These are phyloP conservation scores for Colletotrichum musicola DNA, from an alignment of 2,329 filamentous ascomycete species.

Conservation along the genomic window DNA sequence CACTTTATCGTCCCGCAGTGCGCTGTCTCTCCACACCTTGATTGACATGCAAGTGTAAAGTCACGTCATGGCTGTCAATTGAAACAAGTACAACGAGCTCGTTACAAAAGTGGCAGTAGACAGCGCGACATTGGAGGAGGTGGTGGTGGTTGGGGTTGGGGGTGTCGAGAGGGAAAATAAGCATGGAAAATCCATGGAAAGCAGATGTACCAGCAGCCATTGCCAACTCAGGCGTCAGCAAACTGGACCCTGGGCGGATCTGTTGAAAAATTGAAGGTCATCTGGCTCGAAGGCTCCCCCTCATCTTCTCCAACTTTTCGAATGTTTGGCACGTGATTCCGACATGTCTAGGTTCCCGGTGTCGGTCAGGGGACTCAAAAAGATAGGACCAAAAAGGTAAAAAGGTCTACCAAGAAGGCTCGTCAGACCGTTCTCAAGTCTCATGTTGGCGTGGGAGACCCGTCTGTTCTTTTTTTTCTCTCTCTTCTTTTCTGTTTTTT, in stretches of 20 bases:
- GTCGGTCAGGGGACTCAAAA: slow-evolving; percentile 5
- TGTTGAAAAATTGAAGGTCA: slow-evolving; percentile 34
- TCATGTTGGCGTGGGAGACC: slow-evolving; percentile 16
- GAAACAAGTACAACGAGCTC: neutral
- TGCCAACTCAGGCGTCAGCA: neutral
- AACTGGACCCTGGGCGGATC: slow-evolving; percentile 32
- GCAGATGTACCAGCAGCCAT: neutral
- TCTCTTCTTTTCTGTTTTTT: slow-evolving; percentile 1
- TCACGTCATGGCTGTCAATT: slow-evolving; percentile 7
- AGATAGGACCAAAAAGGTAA: neutral
- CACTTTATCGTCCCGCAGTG: slow-evolving; percentile 7
- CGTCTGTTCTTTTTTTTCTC: neutral
- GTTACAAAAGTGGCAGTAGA: neutral
- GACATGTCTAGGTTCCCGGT: neutral
- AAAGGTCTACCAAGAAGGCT: neutral
- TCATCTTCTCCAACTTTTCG: slow-evolving; percentile 16
- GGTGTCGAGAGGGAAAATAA: neutral
- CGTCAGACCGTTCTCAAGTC: neutral
- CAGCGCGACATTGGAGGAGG: too few relatives aligned
- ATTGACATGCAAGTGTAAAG: slow-evolving; percentile 4
- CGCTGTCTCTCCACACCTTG: neutral
- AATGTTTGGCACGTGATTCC: slow-evolving; percentile 29
- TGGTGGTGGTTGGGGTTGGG: neutral
- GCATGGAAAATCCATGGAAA: slow-evolving; percentile 21
- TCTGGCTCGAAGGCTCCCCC: slow-evolving; percentile 12